phyloP scores from a whole-genome alignment of 2,329 filamentous ascomycete species.

The Rhexocercosporidium sp. region DNA sequence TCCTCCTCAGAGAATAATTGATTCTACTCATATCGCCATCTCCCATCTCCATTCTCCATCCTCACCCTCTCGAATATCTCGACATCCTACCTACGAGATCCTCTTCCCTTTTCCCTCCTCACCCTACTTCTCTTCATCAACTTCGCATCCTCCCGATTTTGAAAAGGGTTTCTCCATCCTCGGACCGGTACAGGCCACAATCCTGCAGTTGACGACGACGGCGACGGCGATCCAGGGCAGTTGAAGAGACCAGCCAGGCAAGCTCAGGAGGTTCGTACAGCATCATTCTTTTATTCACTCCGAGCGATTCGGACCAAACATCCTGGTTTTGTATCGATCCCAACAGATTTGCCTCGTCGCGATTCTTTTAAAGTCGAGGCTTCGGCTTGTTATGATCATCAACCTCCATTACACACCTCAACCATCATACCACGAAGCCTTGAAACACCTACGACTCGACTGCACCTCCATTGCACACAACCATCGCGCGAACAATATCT shows the following conservation, averaged over 20 bases:
- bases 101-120: neutral
- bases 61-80: conserved; percentile 8
- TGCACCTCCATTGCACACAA: no score
- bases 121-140: conserved; percentile 13
- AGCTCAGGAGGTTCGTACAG: conserved; percentile 29
- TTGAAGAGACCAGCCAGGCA: conserved; percentile 7
- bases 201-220: conserved; percentile 8
- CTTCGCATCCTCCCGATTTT: conserved; percentile 19
- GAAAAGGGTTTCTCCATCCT: conserved; percentile 23
- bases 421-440: neutral
- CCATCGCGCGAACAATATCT: neutral
- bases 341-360: neutral
- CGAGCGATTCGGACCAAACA: neutral
- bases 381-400: neutral
- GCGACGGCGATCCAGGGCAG: conserved; percentile 10
- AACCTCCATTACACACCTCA: neutral
- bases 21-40: conserved; percentile 1
- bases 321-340: neutral
- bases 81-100: conserved; percentile 2
- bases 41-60: conserved; percentile 13
- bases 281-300: conserved; percentile 4
- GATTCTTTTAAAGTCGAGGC: neutral
- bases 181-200: conserved; percentile 10
- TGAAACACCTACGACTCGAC: neutral
- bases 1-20: neutral